Evolutionary conservation across 2,329 filamentous ascomycete species (phyloP).

Genomic region (Penicillium aurantiogriseum): DNA sequence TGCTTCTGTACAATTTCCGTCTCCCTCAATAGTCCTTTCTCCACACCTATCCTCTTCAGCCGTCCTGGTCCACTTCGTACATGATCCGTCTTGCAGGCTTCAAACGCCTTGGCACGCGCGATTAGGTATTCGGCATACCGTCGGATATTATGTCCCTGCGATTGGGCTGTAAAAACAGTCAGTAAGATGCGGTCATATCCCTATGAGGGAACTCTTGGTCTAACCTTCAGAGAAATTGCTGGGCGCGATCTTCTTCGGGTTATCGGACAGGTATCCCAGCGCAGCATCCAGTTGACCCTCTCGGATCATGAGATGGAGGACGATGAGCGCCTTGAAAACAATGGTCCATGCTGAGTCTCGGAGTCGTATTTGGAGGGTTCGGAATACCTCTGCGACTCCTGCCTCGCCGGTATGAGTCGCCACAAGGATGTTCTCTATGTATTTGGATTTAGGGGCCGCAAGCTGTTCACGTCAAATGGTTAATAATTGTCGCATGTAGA

Average conservation of each 20-base stretch:
- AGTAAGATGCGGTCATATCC: conserved; percentile 30
- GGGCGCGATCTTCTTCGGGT: conserved; percentile 79
- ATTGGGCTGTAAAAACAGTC: conserved; percentile 66
- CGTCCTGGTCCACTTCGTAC: conserved; percentile 78
- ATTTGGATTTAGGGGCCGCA: conserved; percentile 96
- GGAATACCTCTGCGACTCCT: conserved; percentile 92
- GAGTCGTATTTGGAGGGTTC: conserved; percentile 81
- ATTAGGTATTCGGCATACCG: conserved; percentile 86
- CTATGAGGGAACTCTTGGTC: conserved; percentile 30
- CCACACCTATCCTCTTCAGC: conserved; percentile 80
- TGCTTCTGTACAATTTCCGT: conserved; percentile 88
- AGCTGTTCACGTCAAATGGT: conserved; percentile 55
- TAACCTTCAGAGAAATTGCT: conserved; percentile 89
- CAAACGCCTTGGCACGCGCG: conserved; percentile 76
- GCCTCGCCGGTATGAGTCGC: conserved; percentile 93
- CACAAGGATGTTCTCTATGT: conserved; percentile 96
- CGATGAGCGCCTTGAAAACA: conserved; percentile 95
- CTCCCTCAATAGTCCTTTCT: conserved; percentile 88
- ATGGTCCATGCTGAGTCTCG: conserved; percentile 99
- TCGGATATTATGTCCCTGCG: conserved; percentile 90
- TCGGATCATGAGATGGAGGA: conserved; percentile 94
- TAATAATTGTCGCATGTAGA: conserved; percentile 1
- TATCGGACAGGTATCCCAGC: conserved; percentile 76
- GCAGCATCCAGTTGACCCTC: conserved; percentile 90
- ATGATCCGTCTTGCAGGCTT: conserved; percentile 84